phyloP scores from a whole-genome alignment of 139 green algal genomes.

The Chlorella sp. region DNA sequence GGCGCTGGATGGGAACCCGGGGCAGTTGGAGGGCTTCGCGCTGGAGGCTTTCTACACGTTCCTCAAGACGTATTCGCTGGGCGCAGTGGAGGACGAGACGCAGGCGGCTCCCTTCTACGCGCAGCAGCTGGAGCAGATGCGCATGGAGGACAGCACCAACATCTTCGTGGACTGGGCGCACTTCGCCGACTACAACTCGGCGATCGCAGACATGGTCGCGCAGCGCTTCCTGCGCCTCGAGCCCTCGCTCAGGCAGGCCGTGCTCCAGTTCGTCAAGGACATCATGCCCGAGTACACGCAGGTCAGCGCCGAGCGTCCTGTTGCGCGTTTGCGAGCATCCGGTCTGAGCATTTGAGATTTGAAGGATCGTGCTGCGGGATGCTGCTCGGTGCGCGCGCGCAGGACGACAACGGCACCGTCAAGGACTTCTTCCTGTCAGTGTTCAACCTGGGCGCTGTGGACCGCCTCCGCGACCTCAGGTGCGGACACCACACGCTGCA shows the following conservation, averaged over 20 bases:
- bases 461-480: constrained; percentile 43
- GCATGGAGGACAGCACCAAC: constrained; percentile 37
- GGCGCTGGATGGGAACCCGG: not conserved
- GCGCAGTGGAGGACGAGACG: not conserved
- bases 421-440: constrained; percentile 88
- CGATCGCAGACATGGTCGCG: constrained; percentile 45
- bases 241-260: constrained; percentile 57
- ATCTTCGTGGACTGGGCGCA: constrained; percentile 78
- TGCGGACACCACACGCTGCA: too few species aligned
- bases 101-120: constrained; percentile 11
- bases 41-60: not conserved
- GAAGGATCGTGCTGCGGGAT: not conserved
- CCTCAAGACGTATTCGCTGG: not conserved
- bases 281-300: constrained; percentile 38
- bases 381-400: not conserved
- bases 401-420: constrained; percentile 41
- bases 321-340: not conserved
- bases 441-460: constrained; percentile 54
- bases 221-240: constrained; percentile 62
- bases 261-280: constrained; percentile 69
- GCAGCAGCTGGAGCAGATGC: constrained; percentile 10
- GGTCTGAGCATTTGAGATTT: not conserved
- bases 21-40: not conserved
- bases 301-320: not conserved
- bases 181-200: constrained; percentile 55